These are phyloP conservation scores for Carpinus fangiana DNA, from an alignment of 306 rosid species.

Conservation along the genomic window DNA sequence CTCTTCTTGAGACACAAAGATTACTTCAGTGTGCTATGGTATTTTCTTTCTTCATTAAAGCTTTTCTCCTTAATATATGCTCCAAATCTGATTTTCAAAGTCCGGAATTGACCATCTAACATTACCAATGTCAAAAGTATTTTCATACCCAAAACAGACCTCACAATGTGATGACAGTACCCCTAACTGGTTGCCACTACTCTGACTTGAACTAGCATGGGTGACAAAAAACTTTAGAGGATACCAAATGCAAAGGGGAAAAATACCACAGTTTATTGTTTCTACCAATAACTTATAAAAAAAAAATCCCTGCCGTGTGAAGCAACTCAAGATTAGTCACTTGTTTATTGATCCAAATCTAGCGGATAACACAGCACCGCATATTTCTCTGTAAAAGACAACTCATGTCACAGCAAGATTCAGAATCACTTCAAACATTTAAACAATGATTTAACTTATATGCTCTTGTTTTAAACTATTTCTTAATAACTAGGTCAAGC, in stretches of 20 bases:
- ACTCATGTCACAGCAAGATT: neutral
- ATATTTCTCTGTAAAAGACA: neutral
- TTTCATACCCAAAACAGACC: neutral
- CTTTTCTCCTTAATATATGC: neutral
- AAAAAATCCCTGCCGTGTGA: neutral
- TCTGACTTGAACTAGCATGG: neutral
- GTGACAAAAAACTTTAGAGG: neutral
- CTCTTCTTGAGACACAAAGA: neutral
- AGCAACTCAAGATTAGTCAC: neutral
- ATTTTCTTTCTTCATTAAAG: neutral
- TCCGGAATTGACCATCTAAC: neutral
- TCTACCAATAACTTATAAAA: neutral
- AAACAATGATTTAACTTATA: neutral
- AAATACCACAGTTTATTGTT: neutral
- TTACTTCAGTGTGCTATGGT: neutral
- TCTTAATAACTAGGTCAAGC: neutral
- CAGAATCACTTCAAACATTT: neutral
- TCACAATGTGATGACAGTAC: neutral
- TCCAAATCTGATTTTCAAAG: neutral
- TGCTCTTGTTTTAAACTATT: neutral
- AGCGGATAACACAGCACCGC: neutral
- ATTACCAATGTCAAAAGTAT: neutral
- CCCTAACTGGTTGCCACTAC: neutral
- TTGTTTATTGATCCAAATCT: neutral
- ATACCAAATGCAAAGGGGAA: neutral